These are phyloP conservation scores for Colletotrichum lupini DNA, from an alignment of 2,329 filamentous ascomycete species.

Conservation along the genomic window DNA sequence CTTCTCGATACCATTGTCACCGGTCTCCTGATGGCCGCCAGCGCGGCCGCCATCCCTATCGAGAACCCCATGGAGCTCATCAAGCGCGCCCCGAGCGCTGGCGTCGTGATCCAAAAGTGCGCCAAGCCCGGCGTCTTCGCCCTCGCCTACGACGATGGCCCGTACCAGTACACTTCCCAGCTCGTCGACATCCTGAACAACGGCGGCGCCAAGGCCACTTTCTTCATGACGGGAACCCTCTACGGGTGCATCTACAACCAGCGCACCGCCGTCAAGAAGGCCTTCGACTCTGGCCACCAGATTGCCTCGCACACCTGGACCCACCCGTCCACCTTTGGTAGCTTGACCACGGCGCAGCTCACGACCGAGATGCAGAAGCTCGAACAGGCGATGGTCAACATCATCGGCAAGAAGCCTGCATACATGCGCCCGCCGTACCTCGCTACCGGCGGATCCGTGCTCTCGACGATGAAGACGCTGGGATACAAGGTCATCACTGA, in stretches of 20 bases:
- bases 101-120: slow-evolving; percentile 58
- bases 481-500: slow-evolving; percentile 71
- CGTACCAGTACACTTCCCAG: slow-evolving; percentile 58
- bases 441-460: slow-evolving; percentile 56
- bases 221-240: slow-evolving; percentile 63
- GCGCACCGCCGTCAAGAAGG: slow-evolving; percentile 62
- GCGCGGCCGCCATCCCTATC: slow-evolving; percentile 44
- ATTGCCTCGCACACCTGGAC: slow-evolving; percentile 66
- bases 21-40: slow-evolving; percentile 41
- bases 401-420: slow-evolving; percentile 58
- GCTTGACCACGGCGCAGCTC: slow-evolving; percentile 50
- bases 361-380: slow-evolving; percentile 60
- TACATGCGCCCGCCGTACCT: slow-evolving; percentile 64
- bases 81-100: slow-evolving; percentile 52
- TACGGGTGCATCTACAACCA: slow-evolving; percentile 64
- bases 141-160: slow-evolving; percentile 66
- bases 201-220: slow-evolving; percentile 62
- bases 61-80: slow-evolving; percentile 52
- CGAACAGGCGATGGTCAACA: slow-evolving; percentile 62
- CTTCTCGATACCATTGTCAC: slow-evolving; percentile 40
- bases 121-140: slow-evolving; percentile 56
- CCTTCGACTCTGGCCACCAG: slow-evolving; percentile 62
- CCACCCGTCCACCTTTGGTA: slow-evolving; percentile 56
- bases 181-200: slow-evolving; percentile 62
- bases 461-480: slow-evolving; percentile 54